Evolutionary conservation across 2,329 filamentous ascomycete species (phyloP), one percentile per base, ranked within the genome.

Genomic region (Fonsecaea nubica): DNA sequence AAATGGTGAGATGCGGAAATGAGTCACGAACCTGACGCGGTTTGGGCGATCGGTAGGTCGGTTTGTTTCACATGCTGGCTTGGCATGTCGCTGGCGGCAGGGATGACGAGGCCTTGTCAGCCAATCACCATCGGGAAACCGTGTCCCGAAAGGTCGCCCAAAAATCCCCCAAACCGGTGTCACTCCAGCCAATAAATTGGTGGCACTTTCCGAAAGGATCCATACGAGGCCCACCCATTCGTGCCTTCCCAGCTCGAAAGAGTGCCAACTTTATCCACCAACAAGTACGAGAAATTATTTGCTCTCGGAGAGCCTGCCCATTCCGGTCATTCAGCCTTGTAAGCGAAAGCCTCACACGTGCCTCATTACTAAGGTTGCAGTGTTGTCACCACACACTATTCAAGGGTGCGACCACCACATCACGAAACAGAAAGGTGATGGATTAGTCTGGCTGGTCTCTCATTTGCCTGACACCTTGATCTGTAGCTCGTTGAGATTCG

Each of bases 41-140:
- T 50, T 12, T 50, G 45, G 45, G 18, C 45, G 45, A 50, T 50
- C 45, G 45, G 45, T 12, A 7, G 45, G 45, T 50, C 30, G 25
- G 35, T 53, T 53, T 57, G 66, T 62, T 64, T 64, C 66, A 64
- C 66, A 68, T 64, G 62, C 66, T 60, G 30, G 32, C 61, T 63
- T 67, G 60, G 60, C 61, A 58, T 54, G 32, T 21, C 32, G 25
- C 40, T 61, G 45, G 25, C 12, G 50, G 58, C 58, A 53, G 58
- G 57, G 57, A 59, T 59, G 13, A 50, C 30, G 57, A 18, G 6
- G 25, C 13, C 57, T n/a, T 4, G 4, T 3, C 9, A 21, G 9
- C 66, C 66, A 68, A 68, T 65, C 55, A 61, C 21, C 8, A 3
- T 63, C 33, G n/a, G 63, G 66, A 36, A 35, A 59, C 58, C 30